Evolutionary conservation across 202 grass and related monocot species (phyloP).

Genomic region (Setaria viridis): DNA sequence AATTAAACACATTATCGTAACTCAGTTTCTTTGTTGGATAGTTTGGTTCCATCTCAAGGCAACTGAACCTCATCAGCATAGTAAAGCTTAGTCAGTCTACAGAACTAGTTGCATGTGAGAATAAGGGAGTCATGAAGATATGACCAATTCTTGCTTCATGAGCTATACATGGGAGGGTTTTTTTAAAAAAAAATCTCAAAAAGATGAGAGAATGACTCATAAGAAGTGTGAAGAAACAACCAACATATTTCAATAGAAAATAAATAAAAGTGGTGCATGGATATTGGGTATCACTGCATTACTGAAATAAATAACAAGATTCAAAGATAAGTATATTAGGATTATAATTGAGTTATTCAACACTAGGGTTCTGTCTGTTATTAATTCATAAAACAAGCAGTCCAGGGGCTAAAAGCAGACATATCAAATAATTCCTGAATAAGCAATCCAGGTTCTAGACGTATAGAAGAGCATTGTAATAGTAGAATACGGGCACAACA

Average conservation of each 20-base stretch:
- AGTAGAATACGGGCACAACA: slow-evolving; percentile 20
- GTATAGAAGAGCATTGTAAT: slow-evolving; percentile 1
- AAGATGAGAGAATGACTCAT: not conserved
- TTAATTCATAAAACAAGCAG: slow-evolving; percentile 25
- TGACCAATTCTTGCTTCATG: not conserved
- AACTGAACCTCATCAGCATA: not conserved
- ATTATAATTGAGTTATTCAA: slow-evolving; percentile 18
- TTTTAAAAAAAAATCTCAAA: not conserved
- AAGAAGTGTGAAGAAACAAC: slow-evolving; percentile 11
- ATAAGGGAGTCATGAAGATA: slow-evolving; percentile 7
- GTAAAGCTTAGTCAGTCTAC: slow-evolving; percentile 5
- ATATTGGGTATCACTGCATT: slow-evolving; percentile 20
- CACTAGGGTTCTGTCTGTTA: slow-evolving; percentile 17
- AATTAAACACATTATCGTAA: slow-evolving; percentile 8
- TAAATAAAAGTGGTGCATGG: slow-evolving; percentile 10
- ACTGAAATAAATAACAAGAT: slow-evolving; percentile 32
- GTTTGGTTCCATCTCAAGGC: not conserved
- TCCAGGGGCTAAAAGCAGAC: slow-evolving; percentile 22
- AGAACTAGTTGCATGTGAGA: not conserved
- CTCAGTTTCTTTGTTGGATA: slow-evolving; percentile 1
- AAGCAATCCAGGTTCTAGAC: slow-evolving; percentile 16
- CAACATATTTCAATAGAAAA: slow-evolving; percentile 25
- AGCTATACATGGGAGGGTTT: not conserved
- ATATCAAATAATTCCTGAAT: slow-evolving; percentile 6
- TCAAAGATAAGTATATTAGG: slow-evolving; percentile 2